These are phyloP conservation scores for Phellopilus nigrolimitatus DNA, from an alignment of 1,284 basidiomycete species.

Conservation along the genomic window DNA sequence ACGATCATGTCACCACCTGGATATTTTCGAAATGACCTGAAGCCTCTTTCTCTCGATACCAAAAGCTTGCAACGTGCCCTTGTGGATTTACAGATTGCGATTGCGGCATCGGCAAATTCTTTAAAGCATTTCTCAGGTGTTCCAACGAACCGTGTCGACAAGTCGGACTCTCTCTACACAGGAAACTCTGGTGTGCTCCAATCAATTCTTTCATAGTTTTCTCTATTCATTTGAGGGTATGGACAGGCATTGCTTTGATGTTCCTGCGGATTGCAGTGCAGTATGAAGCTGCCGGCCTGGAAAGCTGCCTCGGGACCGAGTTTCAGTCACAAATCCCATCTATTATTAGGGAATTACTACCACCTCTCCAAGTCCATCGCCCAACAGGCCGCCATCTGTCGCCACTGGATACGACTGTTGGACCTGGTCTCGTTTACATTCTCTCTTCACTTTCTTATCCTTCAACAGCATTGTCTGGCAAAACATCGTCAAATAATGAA, in stretches of 20 bases:
- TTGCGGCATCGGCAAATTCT: background rate
- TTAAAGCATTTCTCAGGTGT: background rate
- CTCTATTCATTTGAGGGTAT: background rate
- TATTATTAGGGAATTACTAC: conserved; percentile 4
- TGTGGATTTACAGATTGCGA: conserved; percentile 4
- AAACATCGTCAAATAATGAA: background rate
- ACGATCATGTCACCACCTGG: conserved; percentile 7
- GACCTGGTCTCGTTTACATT: conserved; percentile 11
- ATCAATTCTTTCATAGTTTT: background rate
- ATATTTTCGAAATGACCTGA: conserved; percentile 5
- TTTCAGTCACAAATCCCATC: conserved; percentile 8
- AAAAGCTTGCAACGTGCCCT: conserved; percentile 1
- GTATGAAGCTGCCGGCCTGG: conserved; percentile 10
- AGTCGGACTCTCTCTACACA: conserved; percentile 11
- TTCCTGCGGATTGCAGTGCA: conserved; percentile 15
- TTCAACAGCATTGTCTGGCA: background rate
- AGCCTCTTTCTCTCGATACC: conserved; percentile 3
- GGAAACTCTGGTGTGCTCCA: conserved; percentile 12
- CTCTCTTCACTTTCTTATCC: conserved; percentile 9
- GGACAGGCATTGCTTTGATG: conserved; percentile 15
- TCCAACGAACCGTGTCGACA: background rate
- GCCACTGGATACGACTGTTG: conserved; percentile 12
- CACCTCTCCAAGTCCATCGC: background rate
- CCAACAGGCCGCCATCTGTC: conserved; percentile 8
- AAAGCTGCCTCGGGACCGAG: background rate